Evolutionary conservation across 2,329 filamentous ascomycete genomes (phyloP).

Genomic region (Metarhizium album): DNA sequence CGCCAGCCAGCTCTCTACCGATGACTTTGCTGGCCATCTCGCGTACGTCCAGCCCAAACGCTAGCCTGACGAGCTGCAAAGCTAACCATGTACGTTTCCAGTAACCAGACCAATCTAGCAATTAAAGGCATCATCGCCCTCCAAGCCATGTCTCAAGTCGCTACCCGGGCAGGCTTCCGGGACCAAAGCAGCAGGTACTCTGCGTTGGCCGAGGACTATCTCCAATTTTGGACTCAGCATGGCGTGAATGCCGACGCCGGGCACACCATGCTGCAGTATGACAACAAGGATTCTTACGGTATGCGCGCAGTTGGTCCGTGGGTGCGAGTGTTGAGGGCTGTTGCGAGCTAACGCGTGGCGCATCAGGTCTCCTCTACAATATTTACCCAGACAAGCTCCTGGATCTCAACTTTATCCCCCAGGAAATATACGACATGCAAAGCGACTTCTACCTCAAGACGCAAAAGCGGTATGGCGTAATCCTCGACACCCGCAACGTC

Average conservation of each 20-base stretch:
- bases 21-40: constrained; percentile 69
- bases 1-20: constrained; percentile 67
- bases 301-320: constrained; percentile 2
- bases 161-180: constrained; percentile 47
- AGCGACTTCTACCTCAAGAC: constrained; percentile 64
- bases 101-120: constrained; percentile 69
- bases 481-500: constrained; percentile 68
- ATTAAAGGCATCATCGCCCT: constrained; percentile 78
- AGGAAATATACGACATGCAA: constrained; percentile 66
- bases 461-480: constrained; percentile 66
- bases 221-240: constrained; percentile 59
- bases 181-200: constrained; percentile 49
- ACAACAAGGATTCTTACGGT: constrained; percentile 45
- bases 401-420: constrained; percentile 65
- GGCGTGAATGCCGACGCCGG: constrained; percentile 58
- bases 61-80: neutral
- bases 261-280: constrained; percentile 71
- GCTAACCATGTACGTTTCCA: constrained; percentile 3
- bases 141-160: constrained; percentile 66
- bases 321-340: neutral
- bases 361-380: constrained; percentile 53
- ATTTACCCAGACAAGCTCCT: constrained; percentile 71
- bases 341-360: neutral
- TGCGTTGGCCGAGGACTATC: constrained; percentile 54
- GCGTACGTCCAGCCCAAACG: constrained; percentile 9